These are phyloP conservation scores for Yamadazyma dendronema DNA, from an alignment of 1,139 yeast species.

Conservation along the genomic window DNA sequence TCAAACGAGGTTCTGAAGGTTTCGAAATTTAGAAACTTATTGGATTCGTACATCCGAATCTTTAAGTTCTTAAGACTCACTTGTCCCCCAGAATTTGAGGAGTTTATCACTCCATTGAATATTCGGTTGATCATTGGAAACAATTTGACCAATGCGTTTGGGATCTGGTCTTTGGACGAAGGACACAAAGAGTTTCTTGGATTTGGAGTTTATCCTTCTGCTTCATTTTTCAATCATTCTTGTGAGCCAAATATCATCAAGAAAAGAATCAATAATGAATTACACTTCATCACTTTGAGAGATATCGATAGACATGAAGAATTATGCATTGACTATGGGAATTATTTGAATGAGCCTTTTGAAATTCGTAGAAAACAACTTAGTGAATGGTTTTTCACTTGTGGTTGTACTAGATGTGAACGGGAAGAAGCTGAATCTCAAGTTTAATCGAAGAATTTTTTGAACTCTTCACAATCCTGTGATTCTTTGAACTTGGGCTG, in stretches of 20 bases:
- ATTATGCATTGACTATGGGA: slow-evolving; percentile 63
- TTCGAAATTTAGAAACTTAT: slow-evolving; percentile 46
- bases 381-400: slow-evolving; percentile 60
- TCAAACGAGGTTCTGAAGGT: slow-evolving; percentile 56
- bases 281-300: slow-evolving; percentile 25
- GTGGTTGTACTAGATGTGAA: slow-evolving; percentile 52
- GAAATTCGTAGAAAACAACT: slow-evolving; percentile 43
- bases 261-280: slow-evolving; percentile 19
- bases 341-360: slow-evolving; percentile 42
- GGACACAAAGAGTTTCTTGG: slow-evolving; percentile 63
- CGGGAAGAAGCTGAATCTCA: slow-evolving; percentile 10
- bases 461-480: slow-evolving; percentile 60
- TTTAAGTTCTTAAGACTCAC: slow-evolving; percentile 49
- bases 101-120: slow-evolving; percentile 34
- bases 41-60: slow-evolving; percentile 49
- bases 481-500: slow-evolving; percentile 59
- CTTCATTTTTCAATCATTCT: slow-evolving; percentile 71
- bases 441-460: slow-evolving; percentile 42
- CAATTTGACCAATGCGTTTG: slow-evolving; percentile 74
- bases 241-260: slow-evolving; percentile 52
- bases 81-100: slow-evolving; percentile 37
- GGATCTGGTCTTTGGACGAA: slow-evolving; percentile 57
- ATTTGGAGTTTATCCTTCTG: slow-evolving; percentile 63
- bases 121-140: slow-evolving; percentile 56
- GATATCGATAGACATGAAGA: slow-evolving; percentile 46